Percentiles rank a stretch among this genome's conserved stretches.
These are phyloP conservation scores for Didymella segeticola DNA, from an alignment of 2,329 filamentous ascomycete species.

Conservation along the genomic window DNA sequence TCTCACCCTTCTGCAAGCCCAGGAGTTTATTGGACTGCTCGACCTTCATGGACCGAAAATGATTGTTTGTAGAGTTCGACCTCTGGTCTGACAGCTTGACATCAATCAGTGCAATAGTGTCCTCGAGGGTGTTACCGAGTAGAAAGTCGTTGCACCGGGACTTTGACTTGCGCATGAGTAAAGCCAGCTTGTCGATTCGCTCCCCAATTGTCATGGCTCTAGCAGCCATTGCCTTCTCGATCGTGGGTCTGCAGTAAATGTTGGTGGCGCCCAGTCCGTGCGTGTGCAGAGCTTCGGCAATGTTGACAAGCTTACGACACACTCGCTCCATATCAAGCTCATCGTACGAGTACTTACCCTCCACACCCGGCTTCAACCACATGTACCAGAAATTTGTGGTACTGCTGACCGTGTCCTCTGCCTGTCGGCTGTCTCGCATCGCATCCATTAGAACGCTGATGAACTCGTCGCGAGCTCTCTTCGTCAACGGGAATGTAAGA, in stretches of 20 bases:
- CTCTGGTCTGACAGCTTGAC: neutral
- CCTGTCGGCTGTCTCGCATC: neutral
- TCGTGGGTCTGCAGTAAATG: neutral
- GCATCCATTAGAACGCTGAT: neutral
- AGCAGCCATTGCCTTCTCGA: neutral
- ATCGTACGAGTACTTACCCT: neutral
- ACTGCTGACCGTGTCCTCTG: neutral
- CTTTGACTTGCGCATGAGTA: conserved; percentile 4
- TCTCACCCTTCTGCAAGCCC: neutral
- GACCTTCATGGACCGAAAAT: neutral
- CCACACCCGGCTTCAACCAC: conserved; percentile 3
- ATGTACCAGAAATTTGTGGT: conserved; percentile 4
- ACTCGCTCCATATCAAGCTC: conserved; percentile 2
- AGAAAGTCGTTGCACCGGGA: conserved; percentile 3
- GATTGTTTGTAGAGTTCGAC: neutral
- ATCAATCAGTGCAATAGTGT: neutral
- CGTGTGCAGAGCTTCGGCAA: neutral
- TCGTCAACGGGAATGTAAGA: neutral
- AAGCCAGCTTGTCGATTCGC: neutral
- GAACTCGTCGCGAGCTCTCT: neutral
- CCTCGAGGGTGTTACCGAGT: neutral
- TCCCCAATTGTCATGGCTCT: neutral
- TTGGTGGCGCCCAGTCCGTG: neutral
- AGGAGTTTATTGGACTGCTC: neutral
- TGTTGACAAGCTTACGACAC: conserved; percentile 1